phyloP scores from a whole-genome alignment of 2,329 filamentous ascomycete species.

The Neodidymelliopsis sp. region DNA sequence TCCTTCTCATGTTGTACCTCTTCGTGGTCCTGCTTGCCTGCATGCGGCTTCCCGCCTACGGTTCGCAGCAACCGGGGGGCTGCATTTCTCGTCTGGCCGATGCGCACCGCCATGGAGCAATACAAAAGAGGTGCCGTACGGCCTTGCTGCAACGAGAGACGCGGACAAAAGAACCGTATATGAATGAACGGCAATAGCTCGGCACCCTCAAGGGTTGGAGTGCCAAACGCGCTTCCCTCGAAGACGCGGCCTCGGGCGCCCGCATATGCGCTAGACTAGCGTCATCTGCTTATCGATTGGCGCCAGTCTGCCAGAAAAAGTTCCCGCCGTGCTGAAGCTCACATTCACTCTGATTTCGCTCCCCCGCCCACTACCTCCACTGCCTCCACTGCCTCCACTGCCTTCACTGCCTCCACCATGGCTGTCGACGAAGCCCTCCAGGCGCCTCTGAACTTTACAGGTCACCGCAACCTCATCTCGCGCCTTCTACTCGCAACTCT shows the following conservation, averaged over 20 bases:
- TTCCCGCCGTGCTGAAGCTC: conserved; percentile 19
- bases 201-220: neutral
- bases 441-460: conserved; percentile 74
- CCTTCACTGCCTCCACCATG: conserved; percentile 30
- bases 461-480: conserved; percentile 81
- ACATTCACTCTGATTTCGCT: conserved; percentile 3
- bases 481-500: conserved; percentile 90
- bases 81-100: conserved; percentile 10
- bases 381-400: neutral
- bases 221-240: neutral
- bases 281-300: conserved; percentile 19
- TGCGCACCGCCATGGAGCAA: conserved; percentile 11
- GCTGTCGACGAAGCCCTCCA: conserved; percentile 50
- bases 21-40: conserved; percentile 48
- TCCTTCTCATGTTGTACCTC: conserved; percentile 15
- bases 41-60: conserved; percentile 47
- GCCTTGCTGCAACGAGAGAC: neutral
- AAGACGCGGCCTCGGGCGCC: neutral
- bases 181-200: too few species aligned
- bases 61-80: conserved; percentile 34
- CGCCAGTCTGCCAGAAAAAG: conserved; percentile 22
- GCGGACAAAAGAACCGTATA: neutral
- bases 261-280: neutral
- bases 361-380: too few species aligned
- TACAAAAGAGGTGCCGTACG: conserved; percentile 1